Base-by-base conservation (phyloP, 768 basidiomycete genomes). In the Trametes sanguinea region DNA sequence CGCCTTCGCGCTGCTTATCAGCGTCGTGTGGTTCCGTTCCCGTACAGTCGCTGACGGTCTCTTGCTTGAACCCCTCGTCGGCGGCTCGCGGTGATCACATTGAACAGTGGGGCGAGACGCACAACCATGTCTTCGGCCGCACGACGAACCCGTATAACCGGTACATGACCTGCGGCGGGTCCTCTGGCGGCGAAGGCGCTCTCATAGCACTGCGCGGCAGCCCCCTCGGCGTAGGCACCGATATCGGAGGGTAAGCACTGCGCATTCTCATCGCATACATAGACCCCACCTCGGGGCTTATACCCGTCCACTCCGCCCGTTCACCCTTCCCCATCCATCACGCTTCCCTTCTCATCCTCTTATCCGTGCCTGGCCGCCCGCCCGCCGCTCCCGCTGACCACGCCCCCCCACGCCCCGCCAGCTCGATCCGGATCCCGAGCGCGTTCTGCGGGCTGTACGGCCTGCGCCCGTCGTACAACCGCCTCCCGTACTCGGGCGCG, bases 131-230 rank as follows among this genome's bases (percentile, higher is more conserved):
- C 32, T 95, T 89, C 67, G 93, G 92, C 2, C 79, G 90, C 54
- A 94, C 94, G 0, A 68, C 76, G 14, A 93, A 94, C 68, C 93
- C 93, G 0, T 76, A 80, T 69, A 92, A 94, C 69, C 82, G 87
- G 9, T 78, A 79, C 16, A 76, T 92, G 48, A 92, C 89, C 5
- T 75, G 78, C 4, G 92, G 93, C 10, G 94, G 94, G 1, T 94
- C 91, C 0, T 90, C 88, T 3, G 94, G 94, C 6, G 94, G 93
- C 37, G 94, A 95, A 76, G 89, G 89, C 44, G 90, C 92, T 1
- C 79, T 95, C 6, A 67, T 94, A 45, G 86, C 85, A 69, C 66
- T 79, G 71, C 77, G 70, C 56, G 82, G 83, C 37, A 76, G 76
- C 37, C 75, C 77, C 2, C 45, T 83, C 62, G 89, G 92, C 32